A percentile compares a stretch with the other conserved stretches of the same genome.
These are phyloP conservation scores for Erysiphe neolycopersici DNA, from an alignment of 2,329 filamentous ascomycete genomes.

Conservation along the genomic window DNA sequence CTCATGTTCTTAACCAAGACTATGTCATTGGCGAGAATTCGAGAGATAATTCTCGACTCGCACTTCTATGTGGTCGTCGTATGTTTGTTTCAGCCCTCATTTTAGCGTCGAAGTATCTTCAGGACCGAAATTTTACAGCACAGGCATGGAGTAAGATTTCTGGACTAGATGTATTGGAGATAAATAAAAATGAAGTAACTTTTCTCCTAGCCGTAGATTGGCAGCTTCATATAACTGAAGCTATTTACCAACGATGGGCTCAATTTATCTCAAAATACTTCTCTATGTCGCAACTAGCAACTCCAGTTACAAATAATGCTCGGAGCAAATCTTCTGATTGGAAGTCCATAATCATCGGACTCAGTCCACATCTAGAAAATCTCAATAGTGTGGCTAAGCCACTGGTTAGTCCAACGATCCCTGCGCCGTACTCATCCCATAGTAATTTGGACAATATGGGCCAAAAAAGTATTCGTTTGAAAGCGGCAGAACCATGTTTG, in stretches of 20 bases:
- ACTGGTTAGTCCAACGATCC: not conserved
- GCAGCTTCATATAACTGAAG: slow-evolving; percentile 80
- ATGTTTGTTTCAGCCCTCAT: slow-evolving; percentile 95
- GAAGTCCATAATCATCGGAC: slow-evolving; percentile 28
- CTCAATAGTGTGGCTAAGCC: slow-evolving; percentile 20
- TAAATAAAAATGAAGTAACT: slow-evolving; percentile 87
- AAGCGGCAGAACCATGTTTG: slow-evolving; percentile 14
- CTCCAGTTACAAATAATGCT: slow-evolving; percentile 15
- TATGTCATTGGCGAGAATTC: slow-evolving; percentile 67
- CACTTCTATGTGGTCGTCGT: slow-evolving; percentile 80
- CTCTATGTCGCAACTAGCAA: slow-evolving; percentile 25
- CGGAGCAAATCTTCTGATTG: slow-evolving; percentile 19
- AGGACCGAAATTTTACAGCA: slow-evolving; percentile 93
- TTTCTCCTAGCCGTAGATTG: slow-evolving; percentile 79
- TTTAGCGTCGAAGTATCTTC: slow-evolving; percentile 87
- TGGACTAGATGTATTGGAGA: slow-evolving; percentile 74
- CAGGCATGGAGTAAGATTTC: slow-evolving; percentile 98
- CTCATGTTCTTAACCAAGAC: slow-evolving; percentile 58
- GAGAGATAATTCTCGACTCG: slow-evolving; percentile 44
- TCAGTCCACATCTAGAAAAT: slow-evolving; percentile 31
- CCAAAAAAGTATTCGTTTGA: slow-evolving; percentile 21
- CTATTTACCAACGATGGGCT: slow-evolving; percentile 76
- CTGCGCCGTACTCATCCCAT: slow-evolving; percentile 7
- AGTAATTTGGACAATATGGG: slow-evolving; percentile 18
- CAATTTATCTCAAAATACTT: slow-evolving; percentile 73